Conservation (phyloP, 495 filamentous ascomycete genomes). For the Penicillium atrosanguineum region DNA sequence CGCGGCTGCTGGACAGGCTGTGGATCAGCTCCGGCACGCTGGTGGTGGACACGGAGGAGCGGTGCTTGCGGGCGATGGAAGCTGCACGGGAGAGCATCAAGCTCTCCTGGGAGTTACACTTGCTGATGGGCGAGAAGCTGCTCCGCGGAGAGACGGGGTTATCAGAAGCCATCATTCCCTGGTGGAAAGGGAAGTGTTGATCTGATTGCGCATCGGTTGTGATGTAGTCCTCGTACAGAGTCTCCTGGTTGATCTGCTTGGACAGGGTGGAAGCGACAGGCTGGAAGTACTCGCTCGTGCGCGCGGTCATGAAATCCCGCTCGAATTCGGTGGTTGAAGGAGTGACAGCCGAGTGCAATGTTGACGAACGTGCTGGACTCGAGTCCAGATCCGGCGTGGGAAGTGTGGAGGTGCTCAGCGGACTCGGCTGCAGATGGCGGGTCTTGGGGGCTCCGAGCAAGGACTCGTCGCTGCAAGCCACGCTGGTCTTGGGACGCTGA, state of each 20-base stretch:
- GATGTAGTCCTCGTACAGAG: conserved; percentile 50
- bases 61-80: conserved; percentile 51
- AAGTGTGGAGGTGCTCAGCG: conserved; percentile 30
- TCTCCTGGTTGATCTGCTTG: conserved; percentile 40
- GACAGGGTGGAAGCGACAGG: conserved; percentile 31
- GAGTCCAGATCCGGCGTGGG: conserved; percentile 41
- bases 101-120: conserved; percentile 58
- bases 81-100: conserved; percentile 48
- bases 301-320: conserved; percentile 21
- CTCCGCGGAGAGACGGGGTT: conserved; percentile 45
- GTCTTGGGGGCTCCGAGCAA: conserved; percentile 12
- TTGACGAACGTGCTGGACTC: conserved; percentile 36
- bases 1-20: conserved; percentile 47
- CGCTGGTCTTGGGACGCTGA: conserved; percentile 16
- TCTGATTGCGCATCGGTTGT: conserved; percentile 46
- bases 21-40: conserved; percentile 57
- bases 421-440: conserved; percentile 24
- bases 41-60: conserved; percentile 54
- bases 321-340: conserved; percentile 34
- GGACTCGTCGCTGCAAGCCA: conserved; percentile 16
- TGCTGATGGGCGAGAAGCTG: conserved; percentile 57
- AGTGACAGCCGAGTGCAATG: conserved; percentile 33
- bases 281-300: conserved; percentile 36
- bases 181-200: conserved; percentile 41
- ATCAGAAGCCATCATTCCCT: conserved; percentile 36